phyloP scores from a whole-genome alignment of 2,329 filamentous ascomycete genomes.

The Botrytis medusae region DNA sequence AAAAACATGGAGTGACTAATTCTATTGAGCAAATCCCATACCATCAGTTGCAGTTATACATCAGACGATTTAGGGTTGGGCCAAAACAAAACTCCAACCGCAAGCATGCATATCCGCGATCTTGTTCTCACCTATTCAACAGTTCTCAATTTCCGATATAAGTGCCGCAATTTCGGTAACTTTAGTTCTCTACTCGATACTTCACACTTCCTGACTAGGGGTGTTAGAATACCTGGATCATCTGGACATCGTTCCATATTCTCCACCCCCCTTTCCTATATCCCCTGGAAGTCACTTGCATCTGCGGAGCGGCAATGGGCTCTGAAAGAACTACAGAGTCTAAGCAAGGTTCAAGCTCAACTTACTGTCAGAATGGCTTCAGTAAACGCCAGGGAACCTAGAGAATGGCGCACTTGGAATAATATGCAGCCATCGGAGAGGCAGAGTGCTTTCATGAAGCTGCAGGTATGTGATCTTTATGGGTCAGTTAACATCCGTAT shows the following conservation, averaged over 20 bases:
- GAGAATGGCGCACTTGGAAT: constrained; percentile 22
- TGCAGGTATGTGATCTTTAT: constrained; percentile 16
- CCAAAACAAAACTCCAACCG: neutral
- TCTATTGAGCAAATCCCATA: constrained; percentile 2
- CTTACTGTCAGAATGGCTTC: too few species aligned
- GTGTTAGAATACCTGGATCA: constrained; percentile 6
- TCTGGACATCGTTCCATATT: constrained; percentile 4
- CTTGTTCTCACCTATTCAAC: too few species aligned
- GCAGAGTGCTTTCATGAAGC: neutral
- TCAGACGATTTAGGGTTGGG: neutral
- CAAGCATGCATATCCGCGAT: too few species aligned
- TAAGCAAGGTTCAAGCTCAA: too few species aligned
- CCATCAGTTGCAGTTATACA: too few species aligned
- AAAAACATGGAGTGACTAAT: constrained; percentile 21
- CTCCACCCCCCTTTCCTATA: constrained; percentile 16
- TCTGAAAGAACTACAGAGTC: constrained; percentile 7
- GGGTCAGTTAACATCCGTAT: too few species aligned
- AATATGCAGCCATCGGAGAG: constrained; percentile 8
- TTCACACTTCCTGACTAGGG: neutral
- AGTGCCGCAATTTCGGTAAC: neutral
- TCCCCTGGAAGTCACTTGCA: constrained; percentile 13
- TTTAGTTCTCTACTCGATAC: too few species aligned
- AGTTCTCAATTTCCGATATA: neutral
- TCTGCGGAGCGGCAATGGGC: constrained; percentile 7
- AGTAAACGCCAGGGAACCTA: neutral